Conservation (phyloP, 228 moss, liverwort and hornwort genomes). For the Sphagnum fallax region DNA sequence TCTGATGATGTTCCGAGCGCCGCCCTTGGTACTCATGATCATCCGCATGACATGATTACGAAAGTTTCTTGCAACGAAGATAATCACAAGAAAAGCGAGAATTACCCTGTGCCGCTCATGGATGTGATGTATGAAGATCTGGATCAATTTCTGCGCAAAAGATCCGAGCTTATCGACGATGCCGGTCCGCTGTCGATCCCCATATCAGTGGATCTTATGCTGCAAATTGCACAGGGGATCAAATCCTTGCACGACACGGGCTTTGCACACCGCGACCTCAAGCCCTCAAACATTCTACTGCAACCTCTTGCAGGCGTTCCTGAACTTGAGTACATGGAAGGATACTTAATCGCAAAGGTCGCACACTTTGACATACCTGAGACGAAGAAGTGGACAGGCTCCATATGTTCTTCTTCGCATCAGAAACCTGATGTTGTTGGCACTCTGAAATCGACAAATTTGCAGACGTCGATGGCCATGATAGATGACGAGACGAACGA, state of each 20-base stretch:
- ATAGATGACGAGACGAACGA: no score
- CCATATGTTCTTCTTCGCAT: no score
- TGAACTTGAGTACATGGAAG: slow-evolving; percentile 2
- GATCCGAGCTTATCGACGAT: neutral
- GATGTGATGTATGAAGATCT: slow-evolving; percentile 8
- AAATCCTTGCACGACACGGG: slow-evolving; percentile 10
- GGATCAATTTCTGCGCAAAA: neutral
- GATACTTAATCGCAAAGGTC: slow-evolving; percentile 15
- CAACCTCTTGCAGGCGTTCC: neutral
- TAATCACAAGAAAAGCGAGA: neutral
- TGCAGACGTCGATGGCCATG: no score
- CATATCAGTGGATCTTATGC: slow-evolving; percentile 8
- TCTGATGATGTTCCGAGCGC: no score
- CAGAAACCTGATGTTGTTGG: no score
- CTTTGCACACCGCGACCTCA: slow-evolving; percentile 10
- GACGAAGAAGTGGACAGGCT: slow-evolving; percentile 1
- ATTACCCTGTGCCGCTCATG: neutral
- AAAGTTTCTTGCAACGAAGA: slow-evolving; percentile 3
- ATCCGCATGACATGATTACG: slow-evolving; percentile 8
- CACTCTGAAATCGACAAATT: no score
- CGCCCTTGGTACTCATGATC: slow-evolving; percentile 2
- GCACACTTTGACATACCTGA: slow-evolving; percentile 11
- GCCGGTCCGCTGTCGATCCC: neutral
- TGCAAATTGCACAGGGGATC: slow-evolving; percentile 10
- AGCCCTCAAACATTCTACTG: slow-evolving; percentile 8